A percentile compares a stretch with the other conserved stretches of the same genome.
These are phyloP conservation scores for Ophiostoma himal-ulmi DNA, from an alignment of 2,329 filamentous ascomycete species.

Conservation along the genomic window DNA sequence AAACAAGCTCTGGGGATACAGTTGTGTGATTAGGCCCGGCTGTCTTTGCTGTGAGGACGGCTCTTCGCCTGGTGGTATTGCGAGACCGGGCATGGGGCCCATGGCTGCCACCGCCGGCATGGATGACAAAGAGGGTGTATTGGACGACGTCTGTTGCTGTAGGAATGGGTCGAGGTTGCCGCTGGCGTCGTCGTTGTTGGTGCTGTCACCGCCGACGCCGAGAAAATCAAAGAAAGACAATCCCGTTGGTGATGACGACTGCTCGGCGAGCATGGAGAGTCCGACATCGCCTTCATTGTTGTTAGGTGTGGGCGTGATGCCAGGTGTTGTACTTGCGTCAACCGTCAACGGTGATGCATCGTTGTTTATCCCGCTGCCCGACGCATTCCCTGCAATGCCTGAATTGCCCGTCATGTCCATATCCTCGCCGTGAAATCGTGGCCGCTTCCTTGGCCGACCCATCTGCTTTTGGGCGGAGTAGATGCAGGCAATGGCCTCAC, in stretches of 20 bases:
- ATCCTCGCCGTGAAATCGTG: slow-evolving; percentile 22
- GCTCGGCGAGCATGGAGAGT: slow-evolving; percentile 8
- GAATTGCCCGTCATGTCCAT: neutral
- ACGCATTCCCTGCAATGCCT: neutral
- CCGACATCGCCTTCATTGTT: slow-evolving; percentile 15
- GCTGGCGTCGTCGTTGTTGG: neutral
- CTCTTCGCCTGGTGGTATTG: neutral
- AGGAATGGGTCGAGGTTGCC: neutral
- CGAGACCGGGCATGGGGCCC: neutral
- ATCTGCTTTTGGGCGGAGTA: slow-evolving; percentile 62
- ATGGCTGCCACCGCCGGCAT: neutral
- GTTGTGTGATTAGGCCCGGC: neutral
- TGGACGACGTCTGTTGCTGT: neutral
- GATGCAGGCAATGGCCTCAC: slow-evolving; percentile 52
- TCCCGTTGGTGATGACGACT: slow-evolving; percentile 24
- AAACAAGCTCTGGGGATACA: slow-evolving; percentile 17
- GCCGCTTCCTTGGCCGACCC: slow-evolving; percentile 57
- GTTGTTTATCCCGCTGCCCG: neutral
- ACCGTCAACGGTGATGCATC: neutral
- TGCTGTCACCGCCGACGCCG: slow-evolving; percentile 16
- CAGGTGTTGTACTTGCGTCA: neutral
- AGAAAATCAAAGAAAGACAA: slow-evolving; percentile 33
- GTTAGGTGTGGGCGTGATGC: neutral
- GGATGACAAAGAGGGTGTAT: neutral
- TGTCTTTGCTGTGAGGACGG: neutral